Evolutionary conservation across 2,329 filamentous ascomycete species (phyloP), one percentile per base, ranked within the genome.

Genomic region (Calonectria pseudoreteaudii): DNA sequence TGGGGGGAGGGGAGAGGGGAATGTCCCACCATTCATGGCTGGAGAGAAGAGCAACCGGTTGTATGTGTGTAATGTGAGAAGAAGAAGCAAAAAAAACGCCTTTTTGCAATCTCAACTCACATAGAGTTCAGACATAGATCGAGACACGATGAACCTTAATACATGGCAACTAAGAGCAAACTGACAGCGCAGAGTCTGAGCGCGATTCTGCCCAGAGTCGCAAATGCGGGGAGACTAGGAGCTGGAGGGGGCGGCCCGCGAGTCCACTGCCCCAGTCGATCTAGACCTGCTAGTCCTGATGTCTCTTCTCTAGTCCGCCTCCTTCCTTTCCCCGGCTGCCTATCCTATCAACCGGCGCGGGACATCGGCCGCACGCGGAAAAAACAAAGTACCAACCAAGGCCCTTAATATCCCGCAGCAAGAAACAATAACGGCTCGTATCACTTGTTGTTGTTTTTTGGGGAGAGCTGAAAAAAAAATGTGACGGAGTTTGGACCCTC

Each of bases 201-300:
- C 56, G 56, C 56, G 20, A 60, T 60, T 60, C 56, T 26, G 18
- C 34, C 23, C n/a, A 28, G 20, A 10, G 34, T 7, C 14, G 4
- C 34, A 23, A 38, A 41, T 23, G 60, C 34, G 56, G 20, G 65
- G 47, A 34, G 50, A 56, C 38, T 9, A 38, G 60, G 38, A 47
- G 26, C 60, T n/a, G n/a, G n/a, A 65, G 41, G 60, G 60, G 38
- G 41, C 31, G 65, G 34, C 34, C 47, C 65, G 34, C n/a, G 20
- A 52, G 13, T 30, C 60, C 60, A 65, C 60, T 30, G 60, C 44
- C 30, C 49, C 28, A 36, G 30, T 49, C 36, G 31, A 38, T 28
- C 38, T 50, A 47, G 52, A 50, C 28, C 64, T 31, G 16, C 31
- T 71, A 58, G 60, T 66, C 60, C 50, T 23, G 36, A 66, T 72